Base-by-base conservation (phyloP, 495 filamentous ascomycete genomes). In the Trichoderma erinaceum region DNA sequence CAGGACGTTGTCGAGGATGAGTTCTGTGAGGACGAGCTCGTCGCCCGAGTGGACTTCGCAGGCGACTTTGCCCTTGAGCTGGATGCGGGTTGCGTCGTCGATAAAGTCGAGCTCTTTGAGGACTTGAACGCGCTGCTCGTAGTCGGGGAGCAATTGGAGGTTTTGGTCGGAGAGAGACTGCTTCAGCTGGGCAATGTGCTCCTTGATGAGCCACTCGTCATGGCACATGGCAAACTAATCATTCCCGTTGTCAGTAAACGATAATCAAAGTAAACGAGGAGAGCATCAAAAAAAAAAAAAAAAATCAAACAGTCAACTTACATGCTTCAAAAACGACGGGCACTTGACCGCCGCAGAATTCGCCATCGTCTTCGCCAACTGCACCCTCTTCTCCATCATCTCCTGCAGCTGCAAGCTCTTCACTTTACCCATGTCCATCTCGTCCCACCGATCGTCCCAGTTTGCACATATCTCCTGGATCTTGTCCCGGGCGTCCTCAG, bases 41-140 rank as follows among this genome's bases (percentile, higher is more conserved):
- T 97, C 95, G 21, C 94, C 92, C 4, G 94, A 97, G 80, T 98
- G 96, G 70, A 99, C 91, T 83, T 99, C 95, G 79, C 95, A 99
- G 21, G 95, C 95, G 41, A 99, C 95, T 78, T 97, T 97, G 76
- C 95, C 95, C 79, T 99, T 99, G 69, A 99, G 83, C 78, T 93
- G 89, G 41, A 98, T 94, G 61, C 92, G 87, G 43, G 85, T 88
- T 61, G 87, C 85, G 1, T 88, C 86, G 77, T 98, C 95, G 67
- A 98, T 89, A 71, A 98, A 99, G 3, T 86, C 87, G 13, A 99
- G 83, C 70, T 97, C 94, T 74, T 91, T 92, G 63, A 99, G 83
- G 0, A 98, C 95, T 63, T 88, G 86, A 69, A 97, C 91, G 46
- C 95, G 89, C 78, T 98, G 96, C 74, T 97, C 91, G 73, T 99